phyloP scores from a whole-genome alignment of 139 green algal species.

The Axilococcus clingmanii region DNA sequence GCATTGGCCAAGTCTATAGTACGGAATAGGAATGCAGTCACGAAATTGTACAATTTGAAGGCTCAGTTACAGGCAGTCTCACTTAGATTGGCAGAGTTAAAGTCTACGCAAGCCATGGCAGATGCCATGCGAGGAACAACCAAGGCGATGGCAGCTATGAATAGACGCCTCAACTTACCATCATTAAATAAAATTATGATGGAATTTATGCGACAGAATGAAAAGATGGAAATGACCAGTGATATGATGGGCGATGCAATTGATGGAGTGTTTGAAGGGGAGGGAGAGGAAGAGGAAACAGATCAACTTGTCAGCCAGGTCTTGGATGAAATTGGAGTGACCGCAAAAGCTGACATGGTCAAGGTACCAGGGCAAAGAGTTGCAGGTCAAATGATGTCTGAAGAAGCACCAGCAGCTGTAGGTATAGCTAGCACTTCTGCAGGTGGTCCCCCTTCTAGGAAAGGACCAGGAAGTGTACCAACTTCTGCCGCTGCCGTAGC shows the following conservation, averaged over 20 bases:
- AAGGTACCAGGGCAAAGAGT: too few relatives aligned
- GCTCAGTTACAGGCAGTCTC: conserved; percentile 95
- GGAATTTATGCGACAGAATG: conserved; percentile 97
- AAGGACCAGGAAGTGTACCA: too few relatives aligned
- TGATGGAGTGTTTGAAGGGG: conserved; percentile 90
- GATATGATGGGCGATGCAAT: conserved; percentile 95
- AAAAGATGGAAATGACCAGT: conserved; percentile 94
- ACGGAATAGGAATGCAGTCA: conserved; percentile 93
- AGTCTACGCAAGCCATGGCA: conserved; percentile 95
- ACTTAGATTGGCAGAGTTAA: conserved; percentile 85
- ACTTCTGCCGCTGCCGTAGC: too few relatives aligned
- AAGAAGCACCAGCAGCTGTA: too few relatives aligned
- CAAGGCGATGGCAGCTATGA: conserved; percentile 95
- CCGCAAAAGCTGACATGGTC: too few relatives aligned
- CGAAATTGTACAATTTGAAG: conserved; percentile 93
- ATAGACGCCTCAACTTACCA: conserved; percentile 90
- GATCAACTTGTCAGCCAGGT: conserved; percentile 85
- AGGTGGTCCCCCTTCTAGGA: too few relatives aligned
- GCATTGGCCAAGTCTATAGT: conserved; percentile 98
- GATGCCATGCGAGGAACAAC: conserved; percentile 93
- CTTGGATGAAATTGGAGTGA: conserved; percentile 77
- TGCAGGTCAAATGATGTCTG: too few relatives aligned
- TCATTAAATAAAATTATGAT: conserved; percentile 84
- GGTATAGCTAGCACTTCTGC: too few relatives aligned
- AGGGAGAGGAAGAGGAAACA: conserved; percentile 86